Evolutionary conservation across 306 rosid genomes (phyloP).

Genomic region (Cucurbita maxima): DNA sequence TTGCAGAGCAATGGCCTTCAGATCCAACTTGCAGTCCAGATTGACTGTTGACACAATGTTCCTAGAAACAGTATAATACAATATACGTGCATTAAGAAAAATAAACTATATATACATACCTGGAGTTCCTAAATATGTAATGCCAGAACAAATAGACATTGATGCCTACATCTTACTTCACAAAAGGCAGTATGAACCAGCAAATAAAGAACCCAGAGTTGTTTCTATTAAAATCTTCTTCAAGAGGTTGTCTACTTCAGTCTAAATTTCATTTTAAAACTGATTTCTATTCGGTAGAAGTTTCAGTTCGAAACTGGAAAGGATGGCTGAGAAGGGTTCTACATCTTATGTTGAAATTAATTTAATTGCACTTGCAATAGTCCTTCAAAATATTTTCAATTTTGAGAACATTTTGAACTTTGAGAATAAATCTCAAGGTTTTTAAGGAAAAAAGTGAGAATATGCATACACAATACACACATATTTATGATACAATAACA

Average conservation of each 20-base stretch:
- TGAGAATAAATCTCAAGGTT: no score
- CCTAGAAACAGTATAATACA: constrained; percentile 22
- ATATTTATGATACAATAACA: not conserved
- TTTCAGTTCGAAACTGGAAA: no score
- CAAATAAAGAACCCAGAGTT: not conserved
- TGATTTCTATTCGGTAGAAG: no score
- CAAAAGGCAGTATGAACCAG: not conserved
- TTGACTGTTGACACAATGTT: constrained; percentile 90
- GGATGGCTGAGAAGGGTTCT: no score
- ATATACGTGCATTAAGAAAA: not conserved
- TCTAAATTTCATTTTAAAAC: no score
- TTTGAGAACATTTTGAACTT: no score
- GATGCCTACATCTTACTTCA: not conserved
- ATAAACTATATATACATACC: not conserved
- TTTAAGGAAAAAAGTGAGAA: no score
- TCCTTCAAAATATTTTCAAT: no score
- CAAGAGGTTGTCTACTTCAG: no score
- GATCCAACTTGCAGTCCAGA: constrained; percentile 89
- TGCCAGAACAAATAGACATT: not conserved
- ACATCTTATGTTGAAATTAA: no score
- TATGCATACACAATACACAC: no score
- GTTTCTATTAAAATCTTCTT: not conserved
- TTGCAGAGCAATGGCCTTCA: constrained; percentile 73
- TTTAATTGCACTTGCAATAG: no score
- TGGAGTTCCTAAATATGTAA: not conserved